Evolutionary conservation across 106 monocot genomes (phyloP).

Genomic region (Dactylorhiza incarnata): DNA sequence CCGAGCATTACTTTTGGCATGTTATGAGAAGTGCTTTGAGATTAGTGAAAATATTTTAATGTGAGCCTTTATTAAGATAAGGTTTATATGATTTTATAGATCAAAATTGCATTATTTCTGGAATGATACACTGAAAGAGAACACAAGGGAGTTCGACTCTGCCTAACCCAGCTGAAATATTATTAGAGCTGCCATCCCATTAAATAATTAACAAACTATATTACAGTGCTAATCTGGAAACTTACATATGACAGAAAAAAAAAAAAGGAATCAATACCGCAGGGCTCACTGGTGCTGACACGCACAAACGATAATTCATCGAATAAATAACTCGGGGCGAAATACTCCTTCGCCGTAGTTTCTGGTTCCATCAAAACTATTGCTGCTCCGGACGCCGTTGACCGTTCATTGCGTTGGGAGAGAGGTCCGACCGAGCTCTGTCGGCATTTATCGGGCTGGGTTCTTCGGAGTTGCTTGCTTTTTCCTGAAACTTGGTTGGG

Average conservation of each 20-base stretch:
- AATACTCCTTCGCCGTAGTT: background rate
- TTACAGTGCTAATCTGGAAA: background rate
- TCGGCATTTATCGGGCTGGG: background rate
- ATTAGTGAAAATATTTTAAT: no score
- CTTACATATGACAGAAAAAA: background rate
- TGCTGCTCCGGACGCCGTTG: background rate
- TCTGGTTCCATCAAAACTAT: background rate
- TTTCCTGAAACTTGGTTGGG: background rate
- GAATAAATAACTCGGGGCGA: background rate
- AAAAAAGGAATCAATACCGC: background rate
- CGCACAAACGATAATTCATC: background rate
- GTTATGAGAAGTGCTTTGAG: no score
- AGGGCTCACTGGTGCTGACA: background rate
- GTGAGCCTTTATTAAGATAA: no score
- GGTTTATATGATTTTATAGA: no score
- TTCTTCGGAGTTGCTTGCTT: background rate
- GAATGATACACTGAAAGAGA: no score
- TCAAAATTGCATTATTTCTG: no score
- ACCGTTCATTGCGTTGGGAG: background rate
- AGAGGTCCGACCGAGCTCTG: background rate
- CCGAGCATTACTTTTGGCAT: no score
- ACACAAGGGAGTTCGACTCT: background rate
- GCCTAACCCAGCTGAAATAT: background rate
- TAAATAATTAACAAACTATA: conserved; percentile 4
- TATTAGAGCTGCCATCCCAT: background rate